Conservation (phyloP, 768 basidiomycete genomes). For the Suillus lakei region DNA sequence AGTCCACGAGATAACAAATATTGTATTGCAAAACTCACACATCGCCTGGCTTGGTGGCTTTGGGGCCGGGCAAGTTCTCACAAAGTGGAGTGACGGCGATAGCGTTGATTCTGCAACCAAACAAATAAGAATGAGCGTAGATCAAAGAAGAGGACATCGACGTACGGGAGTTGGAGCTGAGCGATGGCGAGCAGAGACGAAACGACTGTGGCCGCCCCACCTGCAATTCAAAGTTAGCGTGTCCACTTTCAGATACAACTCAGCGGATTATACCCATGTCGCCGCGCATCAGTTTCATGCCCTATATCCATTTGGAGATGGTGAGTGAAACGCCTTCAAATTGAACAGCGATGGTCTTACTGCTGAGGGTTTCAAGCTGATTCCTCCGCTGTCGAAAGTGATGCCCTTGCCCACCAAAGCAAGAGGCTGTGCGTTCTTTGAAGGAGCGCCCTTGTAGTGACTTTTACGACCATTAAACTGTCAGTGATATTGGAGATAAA, state of each 20-base stretch:
- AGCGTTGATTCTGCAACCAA: constrained; percentile 64
- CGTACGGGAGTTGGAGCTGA: constrained; percentile 78
- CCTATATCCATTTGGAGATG: constrained; percentile 41
- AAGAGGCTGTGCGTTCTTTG: constrained; percentile 60
- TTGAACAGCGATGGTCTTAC: constrained; percentile 42
- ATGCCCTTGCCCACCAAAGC: constrained; percentile 88
- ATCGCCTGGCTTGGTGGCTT: constrained; percentile 78
- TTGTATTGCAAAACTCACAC: constrained; percentile 51
- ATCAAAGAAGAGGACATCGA: constrained; percentile 16
- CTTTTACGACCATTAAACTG: constrained; percentile 38
- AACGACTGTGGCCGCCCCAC: constrained; percentile 81
- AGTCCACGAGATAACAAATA: neutral
- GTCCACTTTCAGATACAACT: neutral
- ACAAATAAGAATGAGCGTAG: neutral
- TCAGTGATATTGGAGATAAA: neutral
- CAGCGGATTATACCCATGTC: constrained; percentile 69
- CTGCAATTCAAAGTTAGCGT: constrained; percentile 33
- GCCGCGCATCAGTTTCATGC: constrained; percentile 84
- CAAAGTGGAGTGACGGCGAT: constrained; percentile 74
- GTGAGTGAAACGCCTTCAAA: neutral
- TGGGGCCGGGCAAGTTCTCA: constrained; percentile 88
- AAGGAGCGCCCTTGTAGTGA: constrained; percentile 78
- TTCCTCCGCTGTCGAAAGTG: constrained; percentile 90
- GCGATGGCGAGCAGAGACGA: constrained; percentile 79
- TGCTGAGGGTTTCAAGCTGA: constrained; percentile 76